Conservation (phyloP, 179 eudicot genomes). For the Drosera spatulata region DNA sequence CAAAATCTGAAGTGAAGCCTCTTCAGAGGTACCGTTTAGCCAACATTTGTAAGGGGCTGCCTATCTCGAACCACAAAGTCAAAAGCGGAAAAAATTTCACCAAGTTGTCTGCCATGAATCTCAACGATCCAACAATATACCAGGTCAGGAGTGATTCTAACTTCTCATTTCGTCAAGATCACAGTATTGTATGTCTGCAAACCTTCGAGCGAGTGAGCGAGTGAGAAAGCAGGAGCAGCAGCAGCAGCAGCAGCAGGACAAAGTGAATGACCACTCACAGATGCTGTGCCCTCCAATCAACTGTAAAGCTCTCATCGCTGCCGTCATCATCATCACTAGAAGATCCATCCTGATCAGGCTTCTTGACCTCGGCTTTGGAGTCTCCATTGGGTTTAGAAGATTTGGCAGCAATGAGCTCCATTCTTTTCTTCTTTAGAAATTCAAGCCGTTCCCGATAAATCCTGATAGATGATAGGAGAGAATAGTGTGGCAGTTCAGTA, state of each 20-base stretch:
- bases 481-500: too few relatives aligned
- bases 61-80: too few relatives aligned
- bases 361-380: constrained; percentile 23
- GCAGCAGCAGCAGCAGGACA: background rate
- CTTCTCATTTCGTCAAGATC: too few relatives aligned
- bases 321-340: constrained; percentile 63
- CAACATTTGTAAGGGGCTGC: too few relatives aligned
- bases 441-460: constrained; percentile 58
- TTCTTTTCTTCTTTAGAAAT: constrained; percentile 57
- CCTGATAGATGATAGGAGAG: constrained; percentile 21
- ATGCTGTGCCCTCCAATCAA: constrained; percentile 92
- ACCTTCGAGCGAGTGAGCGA: background rate
- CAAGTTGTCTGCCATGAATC: too few relatives aligned
- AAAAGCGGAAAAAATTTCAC: too few relatives aligned
- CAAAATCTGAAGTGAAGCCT: too few relatives aligned
- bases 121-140: too few relatives aligned
- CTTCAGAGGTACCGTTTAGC: too few relatives aligned
- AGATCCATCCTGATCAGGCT: constrained; percentile 37
- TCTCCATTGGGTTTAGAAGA: constrained; percentile 20
- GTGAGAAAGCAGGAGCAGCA: too few relatives aligned
- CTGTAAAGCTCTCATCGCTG: constrained; percentile 39
- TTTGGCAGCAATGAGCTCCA: constrained; percentile 54
- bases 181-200: background rate
- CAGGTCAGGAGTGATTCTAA: too few relatives aligned
- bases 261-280: constrained; percentile 14